phyloP scores from a whole-genome alignment of 108 stramenopile species.

The Conticribra weissflogii region DNA sequence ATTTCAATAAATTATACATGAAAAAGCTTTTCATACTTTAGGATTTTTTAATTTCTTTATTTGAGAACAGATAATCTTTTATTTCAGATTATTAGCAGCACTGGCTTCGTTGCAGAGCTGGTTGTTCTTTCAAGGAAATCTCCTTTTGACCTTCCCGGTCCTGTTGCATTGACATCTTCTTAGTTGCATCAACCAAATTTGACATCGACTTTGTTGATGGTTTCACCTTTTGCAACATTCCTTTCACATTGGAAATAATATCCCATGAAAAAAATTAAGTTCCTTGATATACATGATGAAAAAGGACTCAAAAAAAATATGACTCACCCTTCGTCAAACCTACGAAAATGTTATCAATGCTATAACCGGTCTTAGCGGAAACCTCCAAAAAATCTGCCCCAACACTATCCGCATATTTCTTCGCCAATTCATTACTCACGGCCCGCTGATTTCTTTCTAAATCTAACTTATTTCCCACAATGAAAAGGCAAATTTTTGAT shows the following conservation, averaged over 20 bases:
- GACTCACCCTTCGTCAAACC: conserved; percentile 28
- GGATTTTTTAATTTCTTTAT: too few relatives aligned
- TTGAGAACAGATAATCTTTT: too few relatives aligned
- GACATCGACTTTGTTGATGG: conserved; percentile 21
- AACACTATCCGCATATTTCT: conserved; percentile 22
- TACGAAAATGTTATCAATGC: conserved; percentile 30
- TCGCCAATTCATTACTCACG: conserved; percentile 22
- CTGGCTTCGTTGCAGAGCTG: too few relatives aligned
- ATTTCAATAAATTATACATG: too few relatives aligned
- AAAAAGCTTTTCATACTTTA: too few relatives aligned
- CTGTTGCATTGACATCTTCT: conserved; percentile 1
- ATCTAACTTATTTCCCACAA: conserved; percentile 54
- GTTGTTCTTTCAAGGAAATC: neutral
- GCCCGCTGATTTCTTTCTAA: conserved; percentile 25
- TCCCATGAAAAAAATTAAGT: neutral
- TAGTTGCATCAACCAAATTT: conserved; percentile 19
- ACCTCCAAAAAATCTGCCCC: conserved; percentile 85
- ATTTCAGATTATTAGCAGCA: too few relatives aligned
- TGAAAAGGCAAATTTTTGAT: conserved; percentile 34
- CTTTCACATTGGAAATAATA: neutral
- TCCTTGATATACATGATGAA: neutral
- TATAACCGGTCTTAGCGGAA: conserved; percentile 55
- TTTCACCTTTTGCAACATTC: conserved; percentile 27
- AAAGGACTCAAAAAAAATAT: neutral
- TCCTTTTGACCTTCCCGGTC: neutral